phyloP scores from a whole-genome alignment of 2,329 filamentous ascomycete species.

The Cladosporium halotolerans region DNA sequence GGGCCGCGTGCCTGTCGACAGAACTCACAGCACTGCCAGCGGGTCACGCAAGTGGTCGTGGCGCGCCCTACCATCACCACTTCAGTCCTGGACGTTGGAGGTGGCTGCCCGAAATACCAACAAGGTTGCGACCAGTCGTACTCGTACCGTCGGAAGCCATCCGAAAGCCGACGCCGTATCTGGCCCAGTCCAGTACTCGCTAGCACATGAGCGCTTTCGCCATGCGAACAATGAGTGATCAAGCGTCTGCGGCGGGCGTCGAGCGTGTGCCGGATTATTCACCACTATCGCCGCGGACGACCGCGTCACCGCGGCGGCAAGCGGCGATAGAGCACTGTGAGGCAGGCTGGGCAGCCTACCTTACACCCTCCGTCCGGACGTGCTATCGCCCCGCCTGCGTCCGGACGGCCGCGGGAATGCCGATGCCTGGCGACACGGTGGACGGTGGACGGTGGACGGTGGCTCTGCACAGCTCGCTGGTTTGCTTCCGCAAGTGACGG shows the following conservation, averaged over 20 bases:
- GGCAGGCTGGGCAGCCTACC: too few species aligned
- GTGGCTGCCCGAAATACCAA: not conserved
- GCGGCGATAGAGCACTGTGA: not conserved
- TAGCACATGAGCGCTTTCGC: not conserved
- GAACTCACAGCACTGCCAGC: too few species aligned
- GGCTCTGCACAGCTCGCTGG: constrained; percentile 1
- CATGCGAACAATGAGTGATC: constrained; percentile 1
- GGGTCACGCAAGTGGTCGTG: too few species aligned
- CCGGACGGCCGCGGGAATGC: not conserved
- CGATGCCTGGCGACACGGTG: not conserved
- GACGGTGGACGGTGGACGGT: too few species aligned
- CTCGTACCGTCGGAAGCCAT: not conserved
- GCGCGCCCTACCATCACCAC: too few species aligned
- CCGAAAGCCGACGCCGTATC: not conserved
- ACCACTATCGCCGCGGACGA: constrained; percentile 1
- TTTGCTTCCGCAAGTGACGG: not conserved
- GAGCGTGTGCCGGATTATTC: constrained; percentile 1
- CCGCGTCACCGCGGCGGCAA: not conserved
- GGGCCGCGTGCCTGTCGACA: too few species aligned
- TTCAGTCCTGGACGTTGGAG: not conserved
- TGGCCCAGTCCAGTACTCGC: not conserved
- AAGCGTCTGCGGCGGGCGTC: not conserved
- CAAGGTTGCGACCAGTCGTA: not conserved
- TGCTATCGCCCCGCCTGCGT: not conserved
- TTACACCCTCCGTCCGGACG: too few species aligned